Base-by-base conservation (phyloP, 2,329 filamentous ascomycete genomes). In the Gyromitra esculenta region DNA sequence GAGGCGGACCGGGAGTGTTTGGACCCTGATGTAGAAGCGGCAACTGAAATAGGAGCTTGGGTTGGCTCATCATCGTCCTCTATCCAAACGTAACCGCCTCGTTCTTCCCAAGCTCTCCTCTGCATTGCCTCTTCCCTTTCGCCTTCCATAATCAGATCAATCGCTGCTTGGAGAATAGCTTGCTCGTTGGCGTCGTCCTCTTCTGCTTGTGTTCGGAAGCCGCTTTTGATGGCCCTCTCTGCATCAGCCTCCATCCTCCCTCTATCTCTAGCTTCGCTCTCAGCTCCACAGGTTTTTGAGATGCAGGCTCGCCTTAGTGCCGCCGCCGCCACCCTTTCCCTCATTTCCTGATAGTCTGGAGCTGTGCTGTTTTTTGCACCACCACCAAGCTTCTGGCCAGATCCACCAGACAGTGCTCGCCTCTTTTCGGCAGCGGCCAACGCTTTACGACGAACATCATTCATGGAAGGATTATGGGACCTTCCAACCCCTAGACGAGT, bases 121-220 rank as follows among this genome's bases (percentile, higher is more conserved):
- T 68, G 79, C 77, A 84, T 84, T 62, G 82, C 80, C 79, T 85
- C 84, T 79, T 90, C 88, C 21, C 82, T 83, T 77, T 91, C 88
- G 77, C 97, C 94, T 82, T 97, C 90, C 81, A 96, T 91, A 35
- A 96, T 91, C 18, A 97, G 86, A 81, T 97, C 94, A 85, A 92
- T 94, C 41, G 96, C 86, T 0, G 94, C 94, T 81, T 94, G 90
- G 68, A 93, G 90, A 77, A 97, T 97, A 4, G 94, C 94, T 31
- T 89, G 87, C 72, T 97, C 93, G 80, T 97, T 96, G 2, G 93
- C 94, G 80, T 94, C 91, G 71, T 97, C 93, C 82, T 96, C 92
- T 79, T 96, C 93, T 0, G 93, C 93, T 81, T 92, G 89, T 0
- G 94, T 97, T 76, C 88, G 88, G 85, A 96, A 95, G 0, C 93